These are phyloP conservation scores for Sordariomycetes sp. DNA, from an alignment of 2,329 filamentous ascomycete genomes.

Conservation along the genomic window DNA sequence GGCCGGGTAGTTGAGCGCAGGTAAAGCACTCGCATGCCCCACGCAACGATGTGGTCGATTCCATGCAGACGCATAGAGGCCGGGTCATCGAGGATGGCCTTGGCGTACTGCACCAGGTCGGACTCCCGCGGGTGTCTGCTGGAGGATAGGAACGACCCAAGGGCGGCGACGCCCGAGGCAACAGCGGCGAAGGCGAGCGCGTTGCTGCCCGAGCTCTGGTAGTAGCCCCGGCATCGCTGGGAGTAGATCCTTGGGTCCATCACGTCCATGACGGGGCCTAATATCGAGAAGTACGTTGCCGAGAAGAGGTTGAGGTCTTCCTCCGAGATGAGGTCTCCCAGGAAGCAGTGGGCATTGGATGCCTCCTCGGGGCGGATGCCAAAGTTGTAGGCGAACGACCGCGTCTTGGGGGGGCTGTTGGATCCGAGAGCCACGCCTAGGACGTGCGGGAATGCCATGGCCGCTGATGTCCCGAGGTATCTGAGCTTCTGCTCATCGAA, in stretches of 20 bases:
- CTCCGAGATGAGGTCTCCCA: neutral
- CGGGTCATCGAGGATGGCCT: neutral
- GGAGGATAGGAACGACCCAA: neutral
- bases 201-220: neutral
- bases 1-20: neutral
- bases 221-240: neutral
- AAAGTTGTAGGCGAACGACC: neutral
- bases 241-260: neutral
- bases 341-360: neutral
- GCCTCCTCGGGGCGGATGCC: neutral
- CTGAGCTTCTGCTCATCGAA: neutral
- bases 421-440: neutral
- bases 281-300: neutral
- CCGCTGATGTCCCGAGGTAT: neutral
- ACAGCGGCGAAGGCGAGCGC: neutral
- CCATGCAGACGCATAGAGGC: neutral
- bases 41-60: neutral
- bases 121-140: neutral
- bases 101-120: neutral
- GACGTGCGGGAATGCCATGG: neutral
- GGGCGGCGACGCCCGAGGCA: neutral
- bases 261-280: neutral
- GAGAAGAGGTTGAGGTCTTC: neutral
- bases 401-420: neutral
- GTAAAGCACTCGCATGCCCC: neutral